Evolutionary conservation across 768 basidiomycete genomes (phyloP).

Genomic region (Pholiota conissans): DNA sequence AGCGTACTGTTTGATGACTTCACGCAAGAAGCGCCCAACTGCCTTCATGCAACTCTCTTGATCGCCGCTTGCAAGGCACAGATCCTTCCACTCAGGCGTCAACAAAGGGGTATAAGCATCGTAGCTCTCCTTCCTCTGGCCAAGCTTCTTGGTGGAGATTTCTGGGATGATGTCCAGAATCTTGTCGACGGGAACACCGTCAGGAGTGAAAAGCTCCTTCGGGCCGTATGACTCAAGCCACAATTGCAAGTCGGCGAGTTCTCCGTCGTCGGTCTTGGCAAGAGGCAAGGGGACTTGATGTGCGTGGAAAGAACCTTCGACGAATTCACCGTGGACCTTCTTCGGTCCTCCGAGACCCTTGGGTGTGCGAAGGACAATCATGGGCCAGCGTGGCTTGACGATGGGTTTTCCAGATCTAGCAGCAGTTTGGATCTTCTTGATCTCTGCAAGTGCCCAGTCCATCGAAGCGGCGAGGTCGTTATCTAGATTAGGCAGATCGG

Average conservation of each 20-base stretch:
- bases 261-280: conserved; percentile 61
- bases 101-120: conserved; percentile 58
- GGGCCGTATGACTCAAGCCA: conserved; percentile 81
- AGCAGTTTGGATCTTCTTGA: conserved; percentile 74
- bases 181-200: conserved; percentile 53
- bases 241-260: conserved; percentile 60
- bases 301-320: conserved; percentile 81
- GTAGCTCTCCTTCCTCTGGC: conserved; percentile 70
- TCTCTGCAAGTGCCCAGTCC: conserved; percentile 78
- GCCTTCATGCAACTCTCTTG: conserved; percentile 81
- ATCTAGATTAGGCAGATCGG: conserved; percentile 66
- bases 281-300: conserved; percentile 88
- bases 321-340: conserved; percentile 60
- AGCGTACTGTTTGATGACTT: conserved; percentile 54
- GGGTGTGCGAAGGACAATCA: conserved; percentile 83
- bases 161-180: conserved; percentile 63
- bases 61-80: conserved; percentile 49
- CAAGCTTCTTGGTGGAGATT: conserved; percentile 59
- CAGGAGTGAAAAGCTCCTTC: conserved; percentile 59
- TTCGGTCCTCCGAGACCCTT: conserved; percentile 81
- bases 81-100: conserved; percentile 64
- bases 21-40: conserved; percentile 55
- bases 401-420: conserved; percentile 78
- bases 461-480: conserved; percentile 78
- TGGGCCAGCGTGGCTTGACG: conserved; percentile 89